These are phyloP conservation scores for Cubamyces sp. DNA, from an alignment of 768 basidiomycete genomes.

Conservation along the genomic window DNA sequence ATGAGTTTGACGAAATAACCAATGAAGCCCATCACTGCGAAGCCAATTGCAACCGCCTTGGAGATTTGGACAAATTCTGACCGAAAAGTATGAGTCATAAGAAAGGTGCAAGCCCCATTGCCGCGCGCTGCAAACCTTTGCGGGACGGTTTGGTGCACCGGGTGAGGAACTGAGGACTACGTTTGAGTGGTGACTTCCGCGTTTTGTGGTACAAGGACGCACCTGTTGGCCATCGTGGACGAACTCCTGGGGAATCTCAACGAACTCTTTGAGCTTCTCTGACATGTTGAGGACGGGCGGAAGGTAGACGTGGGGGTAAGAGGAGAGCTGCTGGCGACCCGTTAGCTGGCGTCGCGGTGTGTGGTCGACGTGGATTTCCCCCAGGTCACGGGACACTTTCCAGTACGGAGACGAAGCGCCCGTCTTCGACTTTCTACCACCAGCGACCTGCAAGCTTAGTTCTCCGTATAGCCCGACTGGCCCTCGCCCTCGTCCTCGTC, in stretches of 20 bases:
- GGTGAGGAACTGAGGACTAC: constrained; percentile 76
- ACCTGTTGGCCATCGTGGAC: constrained; percentile 93
- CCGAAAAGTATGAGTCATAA: not conserved
- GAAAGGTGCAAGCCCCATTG: not conserved
- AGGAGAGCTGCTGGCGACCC: constrained; percentile 1
- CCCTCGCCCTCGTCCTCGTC: constrained; percentile 7
- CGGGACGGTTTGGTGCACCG: constrained; percentile 98
- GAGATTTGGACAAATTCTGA: constrained; percentile 94
- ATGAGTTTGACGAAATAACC: constrained; percentile 99
- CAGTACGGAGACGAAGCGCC: not conserved
- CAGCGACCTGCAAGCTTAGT: not conserved
- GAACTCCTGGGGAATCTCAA: constrained; percentile 91
- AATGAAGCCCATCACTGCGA: constrained; percentile 99
- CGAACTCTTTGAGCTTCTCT: constrained; percentile 87
- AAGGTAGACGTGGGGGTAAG: constrained; percentile 14
- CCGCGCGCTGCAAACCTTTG: constrained; percentile 65
- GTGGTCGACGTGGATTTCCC: constrained; percentile 22
- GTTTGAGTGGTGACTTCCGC: not conserved
- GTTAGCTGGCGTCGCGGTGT: not conserved
- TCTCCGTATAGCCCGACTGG: not conserved
- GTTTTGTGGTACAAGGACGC: constrained; percentile 29
- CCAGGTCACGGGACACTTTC: constrained; percentile 19
- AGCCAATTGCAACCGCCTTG: constrained; percentile 95
- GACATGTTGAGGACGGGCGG: constrained; percentile 59
- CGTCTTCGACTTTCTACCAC: not conserved